Evolutionary conservation across 805 yeast genomes (phyloP).

Genomic region (Barnettozyma pratensis): DNA sequence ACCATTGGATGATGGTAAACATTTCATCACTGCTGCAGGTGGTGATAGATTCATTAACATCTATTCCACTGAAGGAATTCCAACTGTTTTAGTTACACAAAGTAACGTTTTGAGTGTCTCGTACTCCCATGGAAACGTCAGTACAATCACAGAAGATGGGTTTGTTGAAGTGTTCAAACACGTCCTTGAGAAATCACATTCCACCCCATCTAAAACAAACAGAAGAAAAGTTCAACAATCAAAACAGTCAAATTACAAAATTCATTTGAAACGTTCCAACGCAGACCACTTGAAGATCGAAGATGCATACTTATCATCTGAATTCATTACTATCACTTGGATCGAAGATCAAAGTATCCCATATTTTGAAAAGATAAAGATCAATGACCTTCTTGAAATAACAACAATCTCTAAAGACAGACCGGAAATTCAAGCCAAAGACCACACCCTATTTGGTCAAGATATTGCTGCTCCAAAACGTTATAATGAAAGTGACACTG

Average conservation of each 20-base stretch:
- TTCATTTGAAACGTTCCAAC: slow-evolving; percentile 45
- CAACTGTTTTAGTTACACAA: slow-evolving; percentile 67
- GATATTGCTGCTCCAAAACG: slow-evolving; percentile 49
- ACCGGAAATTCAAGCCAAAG: slow-evolving; percentile 37
- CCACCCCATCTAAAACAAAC: slow-evolving; percentile 15
- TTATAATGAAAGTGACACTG: slow-evolving; percentile 58
- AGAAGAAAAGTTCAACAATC: slow-evolving; percentile 50
- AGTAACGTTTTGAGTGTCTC: slow-evolving; percentile 49
- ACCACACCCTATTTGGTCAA: slow-evolving; percentile 35
- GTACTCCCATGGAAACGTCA: slow-evolving; percentile 34
- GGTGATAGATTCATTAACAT: slow-evolving; percentile 81
- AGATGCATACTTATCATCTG: slow-evolving; percentile 28
- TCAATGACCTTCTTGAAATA: slow-evolving; percentile 33
- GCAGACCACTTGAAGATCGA: slow-evolving; percentile 24
- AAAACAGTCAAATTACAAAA: slow-evolving; percentile 40
- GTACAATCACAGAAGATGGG: slow-evolving; percentile 73
- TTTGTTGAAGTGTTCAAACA: slow-evolving; percentile 62
- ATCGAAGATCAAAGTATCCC: slow-evolving; percentile 55
- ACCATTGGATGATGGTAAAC: slow-evolving; percentile 31
- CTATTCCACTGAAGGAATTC: slow-evolving; percentile 40
- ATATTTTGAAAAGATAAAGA: slow-evolving; percentile 47
- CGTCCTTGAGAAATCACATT: slow-evolving; percentile 34
- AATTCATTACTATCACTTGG: slow-evolving; percentile 49
- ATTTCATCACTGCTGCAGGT: slow-evolving; percentile 63
- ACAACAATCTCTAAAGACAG: slow-evolving; percentile 29